Conservation (phyloP, 2,329 filamentous ascomycete genomes). For the Fusarium bactridioides region DNA sequence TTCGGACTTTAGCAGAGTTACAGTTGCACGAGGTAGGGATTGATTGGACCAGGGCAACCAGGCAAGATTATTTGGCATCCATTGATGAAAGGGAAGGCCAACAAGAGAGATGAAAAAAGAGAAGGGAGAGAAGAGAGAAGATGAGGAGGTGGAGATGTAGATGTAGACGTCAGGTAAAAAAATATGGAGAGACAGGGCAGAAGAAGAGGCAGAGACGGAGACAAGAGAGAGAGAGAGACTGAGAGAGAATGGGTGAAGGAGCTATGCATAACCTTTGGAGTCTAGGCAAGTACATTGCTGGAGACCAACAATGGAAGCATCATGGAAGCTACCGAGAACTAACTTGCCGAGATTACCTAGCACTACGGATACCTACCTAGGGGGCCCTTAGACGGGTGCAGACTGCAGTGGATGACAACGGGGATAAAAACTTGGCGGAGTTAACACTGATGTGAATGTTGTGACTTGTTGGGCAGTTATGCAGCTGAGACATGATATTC, state of each 20-base stretch:
- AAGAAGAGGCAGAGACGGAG: not conserved
- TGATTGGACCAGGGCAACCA: conserved; percentile 3
- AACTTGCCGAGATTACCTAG: conserved; percentile 19
- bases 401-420: not conserved
- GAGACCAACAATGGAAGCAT: conserved; percentile 19
- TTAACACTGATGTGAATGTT: not conserved
- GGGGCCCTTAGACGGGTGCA: not conserved
- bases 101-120: not conserved
- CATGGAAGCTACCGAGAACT: conserved; percentile 20
- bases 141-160: conserved; percentile 3
- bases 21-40: conserved; percentile 15
- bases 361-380: not conserved
- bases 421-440: not conserved
- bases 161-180: not conserved
- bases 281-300: not conserved
- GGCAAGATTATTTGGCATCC: conserved; percentile 5
- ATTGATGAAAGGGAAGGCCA: not conserved
- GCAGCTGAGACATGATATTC: not conserved
- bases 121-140: not conserved
- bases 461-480: not conserved
- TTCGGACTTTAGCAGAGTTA: conserved; percentile 11
- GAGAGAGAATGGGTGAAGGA: not conserved
- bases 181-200: conserved; percentile 1
- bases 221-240: not conserved
- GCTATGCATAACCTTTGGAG: conserved; percentile 25